Evolutionary conservation across 306 rosid species (phyloP), one percentile per base, ranked within the genome.

Genomic region (Acacia melanoxylon): DNA sequence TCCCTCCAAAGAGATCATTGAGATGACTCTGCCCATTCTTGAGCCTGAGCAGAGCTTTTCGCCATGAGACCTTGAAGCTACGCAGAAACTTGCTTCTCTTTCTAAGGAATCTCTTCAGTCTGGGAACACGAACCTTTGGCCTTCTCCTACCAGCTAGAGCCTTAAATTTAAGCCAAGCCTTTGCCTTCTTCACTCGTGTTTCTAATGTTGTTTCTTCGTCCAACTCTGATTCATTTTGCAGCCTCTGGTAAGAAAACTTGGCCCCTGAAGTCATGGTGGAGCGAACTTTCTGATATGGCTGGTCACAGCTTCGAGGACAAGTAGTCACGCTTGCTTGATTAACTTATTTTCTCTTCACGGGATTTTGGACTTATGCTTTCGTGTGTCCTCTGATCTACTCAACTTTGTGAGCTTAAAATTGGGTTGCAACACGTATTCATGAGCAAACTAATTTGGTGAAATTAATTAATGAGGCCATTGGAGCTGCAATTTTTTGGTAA

Each of bases 1-100:
- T 90, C 3, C 87, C 83, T 61, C 87, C 90, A 44, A 90, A 76
- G 3, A 90, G 80, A 85, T 90, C 93, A 46, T 78, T 86, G 74
- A 80, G n/a, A 44, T 88, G 90, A 80, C 75, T 68, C 85, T 84
- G 87, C 3, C 93, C 93, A 35, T 75, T 63, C 87, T 82, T 86
- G 84, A 90, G 73, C 68, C 71, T 88, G 76, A 63, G 76, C 54
- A 86, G 77, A 71, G 84, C 66, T 40, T 77, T 87, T 2, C 67
- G 40, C 88, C 89, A 87, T 14, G 89, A 65, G 0, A 84, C 68
- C 37, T 68, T 79, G 25, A 89, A 24, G 68, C 69, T 77, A 8
- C 68, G 13, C 3, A 84, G 17, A 49, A 87, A 8, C 77, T 72
- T 80, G 10, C 75, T 68, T 58, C 83, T 85, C 70, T 79, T 83